phyloP scores from a whole-genome alignment of 306 rosid genomes.

The Begonia loranthoides region DNA sequence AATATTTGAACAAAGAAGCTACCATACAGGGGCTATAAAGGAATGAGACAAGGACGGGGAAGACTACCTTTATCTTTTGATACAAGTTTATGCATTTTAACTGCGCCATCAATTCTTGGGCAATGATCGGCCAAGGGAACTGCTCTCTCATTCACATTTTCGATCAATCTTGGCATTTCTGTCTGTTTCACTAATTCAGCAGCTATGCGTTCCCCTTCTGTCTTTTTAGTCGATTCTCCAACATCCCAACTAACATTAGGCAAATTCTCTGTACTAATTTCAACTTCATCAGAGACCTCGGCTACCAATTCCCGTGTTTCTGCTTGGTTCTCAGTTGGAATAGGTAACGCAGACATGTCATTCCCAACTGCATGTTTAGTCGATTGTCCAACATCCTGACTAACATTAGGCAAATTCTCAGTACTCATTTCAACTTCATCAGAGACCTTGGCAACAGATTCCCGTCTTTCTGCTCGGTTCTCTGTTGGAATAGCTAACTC shows the following conservation, averaged over 20 bases:
- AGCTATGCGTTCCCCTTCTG: neutral
- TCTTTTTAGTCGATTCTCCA: conserved; percentile 2
- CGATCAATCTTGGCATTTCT: neutral
- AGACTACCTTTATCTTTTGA: neutral
- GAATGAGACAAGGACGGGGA: neutral
- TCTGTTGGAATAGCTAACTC: neutral
- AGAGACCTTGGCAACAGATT: conserved; percentile 5
- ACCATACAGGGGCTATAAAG: too few species aligned
- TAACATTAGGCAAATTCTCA: conserved; percentile 7
- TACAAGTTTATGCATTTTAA: neutral
- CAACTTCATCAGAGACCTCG: conserved; percentile 11
- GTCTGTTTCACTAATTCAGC: neutral
- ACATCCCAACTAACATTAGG: conserved; percentile 8
- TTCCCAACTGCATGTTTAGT: conserved; percentile 4
- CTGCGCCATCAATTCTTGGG: too few species aligned
- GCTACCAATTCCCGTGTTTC: conserved; percentile 6
- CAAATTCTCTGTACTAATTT: conserved; percentile 7
- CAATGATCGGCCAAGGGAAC: too few species aligned
- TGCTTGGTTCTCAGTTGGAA: neutral
- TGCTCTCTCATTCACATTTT: too few species aligned
- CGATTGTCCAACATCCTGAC: conserved; percentile 8
- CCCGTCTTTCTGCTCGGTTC: neutral
- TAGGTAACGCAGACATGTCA: conserved; percentile 2
- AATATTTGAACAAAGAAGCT: too few species aligned
- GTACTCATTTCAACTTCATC: conserved; percentile 12